Conservation (phyloP, 495 filamentous ascomycete species). For the Penicillium herquei region DNA sequence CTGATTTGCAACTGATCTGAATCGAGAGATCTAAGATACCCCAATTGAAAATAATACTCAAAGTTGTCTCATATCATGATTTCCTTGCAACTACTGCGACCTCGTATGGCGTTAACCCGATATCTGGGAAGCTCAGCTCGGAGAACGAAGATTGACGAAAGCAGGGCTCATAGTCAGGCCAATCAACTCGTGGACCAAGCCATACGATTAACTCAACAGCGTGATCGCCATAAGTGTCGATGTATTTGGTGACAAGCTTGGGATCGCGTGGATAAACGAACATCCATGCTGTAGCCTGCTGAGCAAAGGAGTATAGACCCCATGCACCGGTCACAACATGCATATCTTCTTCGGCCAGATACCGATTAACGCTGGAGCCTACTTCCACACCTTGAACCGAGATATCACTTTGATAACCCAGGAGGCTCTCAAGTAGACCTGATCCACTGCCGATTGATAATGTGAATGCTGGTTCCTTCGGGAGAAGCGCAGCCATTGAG, state of each 20-base stretch:
- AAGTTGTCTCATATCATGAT: background rate
- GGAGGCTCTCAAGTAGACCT: slow-evolving; percentile 49
- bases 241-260: slow-evolving; percentile 43
- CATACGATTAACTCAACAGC: slow-evolving; percentile 42
- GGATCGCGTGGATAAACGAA: slow-evolving; percentile 57
- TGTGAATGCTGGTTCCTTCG: slow-evolving; percentile 35
- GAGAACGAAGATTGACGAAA: slow-evolving; percentile 23
- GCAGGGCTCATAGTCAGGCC: slow-evolving; percentile 39
- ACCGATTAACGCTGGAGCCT: slow-evolving; percentile 39
- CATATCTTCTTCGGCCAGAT: slow-evolving; percentile 42
- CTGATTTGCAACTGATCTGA: background rate
- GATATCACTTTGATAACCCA: slow-evolving; percentile 33
- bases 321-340: slow-evolving; percentile 44
- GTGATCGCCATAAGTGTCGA: slow-evolving; percentile 27
- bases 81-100: slow-evolving; percentile 25
- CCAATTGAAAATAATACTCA: slow-evolving; percentile 5
- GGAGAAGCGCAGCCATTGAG: slow-evolving; percentile 36
- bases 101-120: slow-evolving; percentile 36
- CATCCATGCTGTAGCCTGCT: slow-evolving; percentile 45
- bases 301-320: slow-evolving; percentile 32
- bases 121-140: slow-evolving; percentile 21
- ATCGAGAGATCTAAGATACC: slow-evolving; percentile 14
- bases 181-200: slow-evolving; percentile 51
- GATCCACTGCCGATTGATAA: slow-evolving; percentile 56
- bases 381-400: slow-evolving; percentile 49